These are phyloP conservation scores for Danielozyma ontarioensis DNA, from an alignment of 805 yeast genomes.

Conservation along the genomic window DNA sequence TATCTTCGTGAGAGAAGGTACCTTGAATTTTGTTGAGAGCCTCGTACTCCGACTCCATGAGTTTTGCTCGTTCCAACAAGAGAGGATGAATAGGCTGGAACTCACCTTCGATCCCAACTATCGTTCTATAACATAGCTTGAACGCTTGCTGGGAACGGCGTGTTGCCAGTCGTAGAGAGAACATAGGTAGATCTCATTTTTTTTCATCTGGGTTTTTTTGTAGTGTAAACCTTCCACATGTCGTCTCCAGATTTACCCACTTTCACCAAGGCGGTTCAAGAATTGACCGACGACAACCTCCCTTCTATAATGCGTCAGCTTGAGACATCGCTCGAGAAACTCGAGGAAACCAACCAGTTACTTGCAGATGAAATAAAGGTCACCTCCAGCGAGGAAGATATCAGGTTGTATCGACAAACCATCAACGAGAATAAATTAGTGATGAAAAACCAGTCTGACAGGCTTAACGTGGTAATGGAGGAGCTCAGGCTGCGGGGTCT, in stretches of 20 bases:
- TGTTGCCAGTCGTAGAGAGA: not conserved
- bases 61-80: slow-evolving; percentile 31
- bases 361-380: slow-evolving; percentile 7
- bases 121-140: not conserved
- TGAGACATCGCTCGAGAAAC: not conserved
- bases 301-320: slow-evolving; percentile 4
- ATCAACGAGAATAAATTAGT: slow-evolving; percentile 10
- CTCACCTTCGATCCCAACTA: not conserved
- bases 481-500: not conserved
- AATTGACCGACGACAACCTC: slow-evolving; percentile 12
- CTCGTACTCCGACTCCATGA: slow-evolving; percentile 22
- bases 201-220: too few species aligned
- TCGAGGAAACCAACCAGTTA: slow-evolving; percentile 8
- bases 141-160: too few species aligned
- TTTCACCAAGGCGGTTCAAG: slow-evolving; percentile 8
- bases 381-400: slow-evolving; percentile 6
- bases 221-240: too few species aligned
- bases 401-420: slow-evolving; percentile 9
- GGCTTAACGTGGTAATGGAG: not conserved
- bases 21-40: slow-evolving; percentile 26
- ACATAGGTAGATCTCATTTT: too few species aligned
- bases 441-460: slow-evolving; percentile 7
- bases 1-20: slow-evolving; percentile 29
- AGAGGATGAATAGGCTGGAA: slow-evolving; percentile 34
- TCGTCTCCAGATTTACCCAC: not conserved